Percentiles rank a stretch among this genome's conserved stretches.
Evolutionary conservation across 179 eudicot genomes (phyloP).

Genomic region (Spinacia oleracea): DNA sequence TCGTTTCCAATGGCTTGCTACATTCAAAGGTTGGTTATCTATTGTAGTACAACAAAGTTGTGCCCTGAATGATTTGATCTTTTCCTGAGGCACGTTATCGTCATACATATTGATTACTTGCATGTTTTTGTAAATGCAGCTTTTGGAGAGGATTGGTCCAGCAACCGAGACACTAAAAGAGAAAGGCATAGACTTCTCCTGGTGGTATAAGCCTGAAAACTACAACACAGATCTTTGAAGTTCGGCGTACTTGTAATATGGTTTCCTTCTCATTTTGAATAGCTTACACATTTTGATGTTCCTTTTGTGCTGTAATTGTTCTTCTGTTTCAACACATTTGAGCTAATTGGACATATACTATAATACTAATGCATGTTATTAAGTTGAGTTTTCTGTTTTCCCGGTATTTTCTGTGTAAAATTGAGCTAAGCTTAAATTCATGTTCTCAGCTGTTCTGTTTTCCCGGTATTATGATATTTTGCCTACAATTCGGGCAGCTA

Average conservation of each 20-base stretch:
- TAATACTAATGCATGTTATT: neutral
- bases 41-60: neutral
- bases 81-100: neutral
- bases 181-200: constrained; percentile 80
- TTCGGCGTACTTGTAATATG: constrained; percentile 2
- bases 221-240: constrained; percentile 64
- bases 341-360: neutral
- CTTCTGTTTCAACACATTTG: neutral
- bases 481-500: too few species aligned
- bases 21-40: constrained; percentile 69
- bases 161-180: constrained; percentile 84
- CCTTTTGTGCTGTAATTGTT: neutral
- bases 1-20: constrained; percentile 78
- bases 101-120: neutral
- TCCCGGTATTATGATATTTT: too few species aligned
- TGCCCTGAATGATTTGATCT: neutral
- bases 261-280: neutral
- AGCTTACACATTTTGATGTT: neutral
- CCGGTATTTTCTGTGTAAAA: too few species aligned
- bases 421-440: too few species aligned
- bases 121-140: constrained; percentile 50
- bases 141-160: constrained; percentile 78
- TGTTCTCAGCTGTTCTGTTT: too few species aligned
- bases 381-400: neutral
- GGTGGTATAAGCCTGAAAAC: constrained; percentile 87